Evolutionary conservation across 2,329 filamentous ascomycete species (phyloP), one percentile per base, ranked within the genome.

Genomic region (Xylaria sp.): DNA sequence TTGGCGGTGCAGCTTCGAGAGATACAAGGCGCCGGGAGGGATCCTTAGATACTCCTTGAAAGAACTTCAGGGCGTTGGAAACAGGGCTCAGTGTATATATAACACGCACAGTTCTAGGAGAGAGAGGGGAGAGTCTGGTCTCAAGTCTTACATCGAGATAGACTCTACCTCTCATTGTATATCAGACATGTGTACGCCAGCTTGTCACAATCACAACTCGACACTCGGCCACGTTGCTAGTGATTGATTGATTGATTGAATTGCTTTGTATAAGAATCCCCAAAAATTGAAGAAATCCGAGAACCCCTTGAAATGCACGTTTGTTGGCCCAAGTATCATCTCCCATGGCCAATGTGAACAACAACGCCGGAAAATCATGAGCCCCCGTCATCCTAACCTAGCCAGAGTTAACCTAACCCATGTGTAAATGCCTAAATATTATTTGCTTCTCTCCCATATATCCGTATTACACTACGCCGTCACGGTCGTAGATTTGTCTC

Each of bases 401-500:
- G 28, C 28, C 28, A 28, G 28, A 28, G 3, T 28, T 4, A 25
- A 33, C 20, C 55, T 18, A 46, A 7, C 15, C 60, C 60, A 58
- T 62, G 51, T 51, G 60, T 72, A 54, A 51, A 63, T 72, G 64
- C 62, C 46, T 51, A 51, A 60, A 66, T 28, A 28, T 39, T 36
- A 15, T 52, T 36, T 62, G 15, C 2, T 46, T 46, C 41, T 39
- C 28, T 3, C 28, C 28, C 33, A 36, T 36, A 36, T 36, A 6
- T 15, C 25, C 9, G 54, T 41, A 58, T 39, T 48, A 46, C 41
- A n/a, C 12, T 43, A 59, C 25, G 9, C 46, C 23, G n/a, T 2
- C n/a, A n/a, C 54, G 13, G 54, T 62, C 46, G n/a, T 20, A 51
- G 64, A 41, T 20, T 72, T 76, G 5, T 89, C 86, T 71, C 81